These are phyloP conservation scores for Corylus avellana DNA, from an alignment of 306 rosid genomes.

Conservation along the genomic window DNA sequence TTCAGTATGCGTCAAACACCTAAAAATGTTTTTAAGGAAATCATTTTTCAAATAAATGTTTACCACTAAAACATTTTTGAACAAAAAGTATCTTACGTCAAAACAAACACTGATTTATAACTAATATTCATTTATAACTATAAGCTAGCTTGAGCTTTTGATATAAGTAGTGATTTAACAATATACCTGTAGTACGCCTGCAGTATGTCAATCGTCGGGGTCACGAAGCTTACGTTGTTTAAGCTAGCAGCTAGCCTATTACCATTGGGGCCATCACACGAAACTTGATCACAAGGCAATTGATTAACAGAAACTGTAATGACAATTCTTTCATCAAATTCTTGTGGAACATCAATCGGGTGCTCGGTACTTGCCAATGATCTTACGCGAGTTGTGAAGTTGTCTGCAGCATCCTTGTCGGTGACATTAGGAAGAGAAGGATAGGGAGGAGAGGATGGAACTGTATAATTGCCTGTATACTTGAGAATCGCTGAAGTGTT, in stretches of 20 bases:
- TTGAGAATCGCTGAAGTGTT: slow-evolving; percentile 35
- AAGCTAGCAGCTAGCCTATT: slow-evolving; percentile 28
- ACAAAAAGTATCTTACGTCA: too few species aligned
- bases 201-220: slow-evolving; percentile 23
- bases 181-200: slow-evolving; percentile 39
- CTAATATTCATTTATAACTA: too few species aligned
- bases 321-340: slow-evolving; percentile 18
- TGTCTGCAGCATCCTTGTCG: slow-evolving; percentile 14
- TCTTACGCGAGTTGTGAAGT: slow-evolving; percentile 15
- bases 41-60: too few species aligned
- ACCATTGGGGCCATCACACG: slow-evolving; percentile 25
- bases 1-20: too few species aligned
- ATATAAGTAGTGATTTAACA: too few species aligned
- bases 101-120: too few species aligned
- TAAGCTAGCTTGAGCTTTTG: too few species aligned
- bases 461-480: slow-evolving; percentile 20
- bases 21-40: too few species aligned
- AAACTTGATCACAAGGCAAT: slow-evolving; percentile 19
- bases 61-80: too few species aligned
- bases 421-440: slow-evolving; percentile 27
- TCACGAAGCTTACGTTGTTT: slow-evolving; percentile 38
- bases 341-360: slow-evolving; percentile 31
- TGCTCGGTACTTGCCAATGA: slow-evolving; percentile 36
- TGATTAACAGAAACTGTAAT: slow-evolving; percentile 33
- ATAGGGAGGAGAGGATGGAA: slow-evolving; percentile 13